Evolutionary conservation across 2,329 filamentous ascomycete genomes (phyloP).

Genomic region (Phyllosticta citrichinensis): DNA sequence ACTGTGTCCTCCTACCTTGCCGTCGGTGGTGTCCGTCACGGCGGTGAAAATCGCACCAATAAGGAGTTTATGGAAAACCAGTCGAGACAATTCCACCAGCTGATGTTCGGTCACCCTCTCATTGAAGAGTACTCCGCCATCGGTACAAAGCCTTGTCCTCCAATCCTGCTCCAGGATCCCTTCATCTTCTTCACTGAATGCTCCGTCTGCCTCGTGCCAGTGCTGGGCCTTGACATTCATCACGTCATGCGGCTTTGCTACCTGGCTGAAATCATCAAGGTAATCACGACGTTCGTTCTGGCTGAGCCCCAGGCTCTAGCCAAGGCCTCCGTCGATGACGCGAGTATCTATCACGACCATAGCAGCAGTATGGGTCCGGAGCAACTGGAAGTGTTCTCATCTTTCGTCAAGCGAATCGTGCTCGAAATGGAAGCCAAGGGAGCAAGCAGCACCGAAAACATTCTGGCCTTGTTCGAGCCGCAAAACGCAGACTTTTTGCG

Average conservation of each 20-base stretch:
- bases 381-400: slow-evolving; percentile 21
- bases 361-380: slow-evolving; percentile 22
- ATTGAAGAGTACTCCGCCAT: slow-evolving; percentile 27
- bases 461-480: slow-evolving; percentile 2
- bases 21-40: slow-evolving; percentile 57
- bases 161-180: slow-evolving; percentile 58
- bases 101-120: slow-evolving; percentile 53
- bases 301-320: slow-evolving; percentile 4
- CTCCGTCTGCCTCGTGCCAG: slow-evolving; percentile 58
- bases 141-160: slow-evolving; percentile 34
- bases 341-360: slow-evolving; percentile 1
- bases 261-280: slow-evolving; percentile 80
- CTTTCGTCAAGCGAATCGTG: slow-evolving; percentile 24
- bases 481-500: slow-evolving; percentile 22
- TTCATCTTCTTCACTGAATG: slow-evolving; percentile 77
- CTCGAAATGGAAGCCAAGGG: slow-evolving; percentile 13
- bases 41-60: slow-evolving; percentile 48
- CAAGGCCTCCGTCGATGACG: slow-evolving; percentile 1
- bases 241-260: slow-evolving; percentile 81
- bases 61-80: slow-evolving; percentile 59
- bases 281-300: slow-evolving; percentile 47
- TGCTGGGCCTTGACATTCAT: slow-evolving; percentile 61
- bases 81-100: slow-evolving; percentile 62
- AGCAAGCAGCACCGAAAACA: background rate
- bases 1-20: slow-evolving; percentile 79